Evolutionary conservation across 2,329 filamentous ascomycete species (phyloP).

Genomic region (Geosmithia morbida): DNA sequence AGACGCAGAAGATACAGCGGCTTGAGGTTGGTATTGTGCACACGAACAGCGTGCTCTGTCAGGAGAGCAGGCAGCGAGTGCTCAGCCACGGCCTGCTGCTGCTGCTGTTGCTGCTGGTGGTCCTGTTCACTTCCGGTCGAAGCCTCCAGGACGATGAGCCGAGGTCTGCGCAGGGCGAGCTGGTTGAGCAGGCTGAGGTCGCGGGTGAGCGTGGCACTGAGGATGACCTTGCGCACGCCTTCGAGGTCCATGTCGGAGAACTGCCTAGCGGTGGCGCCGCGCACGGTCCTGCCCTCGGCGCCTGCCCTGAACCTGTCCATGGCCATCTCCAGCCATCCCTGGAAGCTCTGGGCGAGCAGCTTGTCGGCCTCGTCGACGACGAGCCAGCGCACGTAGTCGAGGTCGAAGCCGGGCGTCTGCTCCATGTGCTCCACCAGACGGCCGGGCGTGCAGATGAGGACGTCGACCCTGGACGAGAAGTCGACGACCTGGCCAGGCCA

Average conservation of each 20-base stretch:
- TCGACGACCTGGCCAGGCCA: slow-evolving; percentile 40
- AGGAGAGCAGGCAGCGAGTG: slow-evolving; percentile 47
- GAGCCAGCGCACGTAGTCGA: slow-evolving; percentile 72
- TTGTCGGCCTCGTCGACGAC: slow-evolving; percentile 92
- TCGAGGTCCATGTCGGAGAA: slow-evolving; percentile 35
- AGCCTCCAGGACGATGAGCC: slow-evolving; percentile 60
- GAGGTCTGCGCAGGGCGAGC: slow-evolving; percentile 59
- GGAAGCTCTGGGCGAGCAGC: slow-evolving; percentile 79
- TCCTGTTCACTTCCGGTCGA: slow-evolving; percentile 10
- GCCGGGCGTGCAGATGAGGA: slow-evolving; percentile 84
- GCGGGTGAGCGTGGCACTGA: slow-evolving; percentile 85
- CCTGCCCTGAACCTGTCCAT: slow-evolving; percentile 41
- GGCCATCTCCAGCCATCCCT: slow-evolving; percentile 71
- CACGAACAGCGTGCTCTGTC: slow-evolving; percentile 50
- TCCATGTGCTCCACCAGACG: slow-evolving; percentile 83
- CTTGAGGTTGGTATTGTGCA: slow-evolving; percentile 57
- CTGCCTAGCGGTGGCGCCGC: slow-evolving; percentile 35
- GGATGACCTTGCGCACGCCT: slow-evolving; percentile 63
- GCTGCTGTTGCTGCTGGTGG: slow-evolving; percentile 25
- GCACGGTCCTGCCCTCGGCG: slow-evolving; percentile 1
- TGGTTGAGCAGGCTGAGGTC: slow-evolving; percentile 69
- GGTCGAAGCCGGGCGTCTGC: slow-evolving; percentile 66
- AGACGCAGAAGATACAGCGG: slow-evolving; percentile 76
- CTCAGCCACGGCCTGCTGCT: slow-evolving; percentile 19
- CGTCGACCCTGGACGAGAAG: slow-evolving; percentile 62